A percentile compares a stretch with the other conserved stretches of the same genome.
phyloP scores from a whole-genome alignment of 495 filamentous ascomycete genomes.

The Penicillium alfredii region DNA sequence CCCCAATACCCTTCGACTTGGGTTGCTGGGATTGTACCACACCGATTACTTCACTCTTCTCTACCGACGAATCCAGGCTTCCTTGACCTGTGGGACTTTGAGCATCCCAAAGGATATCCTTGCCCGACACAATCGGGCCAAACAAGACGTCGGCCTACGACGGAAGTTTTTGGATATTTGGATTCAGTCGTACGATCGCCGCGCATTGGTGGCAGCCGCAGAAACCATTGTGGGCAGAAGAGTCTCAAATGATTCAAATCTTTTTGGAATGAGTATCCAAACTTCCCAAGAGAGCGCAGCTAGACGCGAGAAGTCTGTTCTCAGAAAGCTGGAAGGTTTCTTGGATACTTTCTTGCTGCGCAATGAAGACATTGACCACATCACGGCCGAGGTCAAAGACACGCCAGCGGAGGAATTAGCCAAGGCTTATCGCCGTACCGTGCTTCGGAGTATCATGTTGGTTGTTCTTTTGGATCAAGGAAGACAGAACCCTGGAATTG shows the following conservation, averaged over 20 bases:
- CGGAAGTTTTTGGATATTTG: constrained; percentile 53
- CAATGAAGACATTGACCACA: constrained; percentile 47
- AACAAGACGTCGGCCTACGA: constrained; percentile 54
- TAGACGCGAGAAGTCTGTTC: constrained; percentile 23
- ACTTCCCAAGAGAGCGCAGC: neutral
- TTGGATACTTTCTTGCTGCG: constrained; percentile 53
- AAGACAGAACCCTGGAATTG: constrained; percentile 18
- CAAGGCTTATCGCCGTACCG: constrained; percentile 49
- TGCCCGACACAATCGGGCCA: constrained; percentile 40
- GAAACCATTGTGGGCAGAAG: constrained; percentile 59
- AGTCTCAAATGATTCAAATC: constrained; percentile 21
- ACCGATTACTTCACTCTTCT: constrained; percentile 43
- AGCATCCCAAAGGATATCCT: constrained; percentile 49
- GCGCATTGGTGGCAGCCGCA: constrained; percentile 43
- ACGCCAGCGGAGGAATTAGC: constrained; percentile 33
- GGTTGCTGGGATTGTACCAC: constrained; percentile 53
- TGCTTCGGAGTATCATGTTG: constrained; percentile 57
- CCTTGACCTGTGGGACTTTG: constrained; percentile 56
- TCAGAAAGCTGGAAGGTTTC: constrained; percentile 44
- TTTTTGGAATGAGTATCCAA: neutral
- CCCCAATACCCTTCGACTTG: constrained; percentile 32
- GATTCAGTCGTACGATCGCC: constrained; percentile 51
- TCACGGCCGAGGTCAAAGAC: constrained; percentile 8
- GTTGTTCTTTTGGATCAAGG: constrained; percentile 54
- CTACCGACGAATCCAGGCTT: constrained; percentile 57